Evolutionary conservation across 108 stramenopile genomes (phyloP), one percentile per base, ranked within the genome.

Genomic region (Cyclotella cryptica): DNA sequence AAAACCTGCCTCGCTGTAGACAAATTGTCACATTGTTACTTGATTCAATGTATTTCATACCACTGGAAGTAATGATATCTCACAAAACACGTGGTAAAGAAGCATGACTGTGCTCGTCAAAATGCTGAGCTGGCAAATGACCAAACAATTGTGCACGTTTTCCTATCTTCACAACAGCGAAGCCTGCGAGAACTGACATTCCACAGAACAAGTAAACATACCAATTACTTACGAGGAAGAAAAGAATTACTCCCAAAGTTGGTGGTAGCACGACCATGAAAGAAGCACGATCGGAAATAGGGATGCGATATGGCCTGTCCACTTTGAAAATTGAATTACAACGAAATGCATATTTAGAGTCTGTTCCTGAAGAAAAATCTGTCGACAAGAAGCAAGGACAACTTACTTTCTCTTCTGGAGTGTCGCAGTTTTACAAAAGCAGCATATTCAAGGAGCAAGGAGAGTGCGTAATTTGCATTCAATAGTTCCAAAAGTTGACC

Each of bases 391-490:
- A 42, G 59, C 0, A 28, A 28, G 6, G 35, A 66, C 66, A 0
- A 75, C 81, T 83, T 62, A 83, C 81, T 51, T 29, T 84, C 83
- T 40, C 74, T 84, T 10, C 53, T 53, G 29, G 42, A 70, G 24
- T 69, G 53, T 30, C 98, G 89, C 17, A 98, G 90, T 73, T 97
- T 92, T 67, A 98, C 61, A 80, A 98, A 98, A 0, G 98, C 98
- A 28, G 85, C 91, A 80, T 96, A 97, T 73, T 98, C 98, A 72
- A 98, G 77, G 29, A 97, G 52, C 69, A 97, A 80, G 1, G 94
- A 77, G 13, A 96, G 24, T 14, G 88, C 84, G 67, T 95, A 97
- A 27, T 87, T 85, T 43, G 95, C 92, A 80, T 98, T 98, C 69
- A 97, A 83, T 83, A 98, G 92, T 71, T 97, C 96, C 44, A 98